phyloP scores from a whole-genome alignment of 768 basidiomycete genomes.

The Xerocomus potaroensis region DNA sequence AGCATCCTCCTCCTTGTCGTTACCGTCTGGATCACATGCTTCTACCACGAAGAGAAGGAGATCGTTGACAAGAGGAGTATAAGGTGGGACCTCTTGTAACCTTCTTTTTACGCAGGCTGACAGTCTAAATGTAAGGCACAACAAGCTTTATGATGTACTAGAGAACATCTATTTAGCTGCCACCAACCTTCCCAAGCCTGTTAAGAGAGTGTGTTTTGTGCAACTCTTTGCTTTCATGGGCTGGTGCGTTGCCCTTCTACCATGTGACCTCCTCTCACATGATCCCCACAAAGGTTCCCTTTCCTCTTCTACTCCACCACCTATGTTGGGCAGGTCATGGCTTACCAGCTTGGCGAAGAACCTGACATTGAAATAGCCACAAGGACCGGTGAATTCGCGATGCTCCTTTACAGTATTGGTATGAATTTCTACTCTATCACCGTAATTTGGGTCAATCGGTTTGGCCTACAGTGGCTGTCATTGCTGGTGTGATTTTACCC shows the following conservation, averaged over 20 bases:
- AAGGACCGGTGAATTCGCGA: constrained; percentile 79
- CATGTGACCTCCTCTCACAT: constrained; percentile 7
- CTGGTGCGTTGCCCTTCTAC: constrained; percentile 49
- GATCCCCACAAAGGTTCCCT: constrained; percentile 63
- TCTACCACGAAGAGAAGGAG: constrained; percentile 76
- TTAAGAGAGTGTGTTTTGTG: constrained; percentile 87
- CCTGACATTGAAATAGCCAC: constrained; percentile 84
- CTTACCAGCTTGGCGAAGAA: constrained; percentile 63
- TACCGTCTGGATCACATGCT: constrained; percentile 88
- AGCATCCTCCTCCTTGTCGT: constrained; percentile 71
- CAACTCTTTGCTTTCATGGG: constrained; percentile 97
- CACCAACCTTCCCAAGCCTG: constrained; percentile 72
- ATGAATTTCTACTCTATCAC: constrained; percentile 2
- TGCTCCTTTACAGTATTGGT: constrained; percentile 91
- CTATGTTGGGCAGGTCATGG: constrained; percentile 93
- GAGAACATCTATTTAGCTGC: constrained; percentile 74
- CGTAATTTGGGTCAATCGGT: neutral
- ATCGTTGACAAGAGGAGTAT: constrained; percentile 45
- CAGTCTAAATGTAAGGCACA: constrained; percentile 25
- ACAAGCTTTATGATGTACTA: constrained; percentile 67
- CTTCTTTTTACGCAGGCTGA: constrained; percentile 2
- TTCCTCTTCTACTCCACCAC: constrained; percentile 95
- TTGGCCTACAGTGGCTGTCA: constrained; percentile 64
- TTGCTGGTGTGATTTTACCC: constrained; percentile 78
- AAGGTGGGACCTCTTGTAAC: constrained; percentile 30